These are phyloP conservation scores for Beauveria bassiana DNA, from an alignment of 2,329 filamentous ascomycete species.

Conservation along the genomic window DNA sequence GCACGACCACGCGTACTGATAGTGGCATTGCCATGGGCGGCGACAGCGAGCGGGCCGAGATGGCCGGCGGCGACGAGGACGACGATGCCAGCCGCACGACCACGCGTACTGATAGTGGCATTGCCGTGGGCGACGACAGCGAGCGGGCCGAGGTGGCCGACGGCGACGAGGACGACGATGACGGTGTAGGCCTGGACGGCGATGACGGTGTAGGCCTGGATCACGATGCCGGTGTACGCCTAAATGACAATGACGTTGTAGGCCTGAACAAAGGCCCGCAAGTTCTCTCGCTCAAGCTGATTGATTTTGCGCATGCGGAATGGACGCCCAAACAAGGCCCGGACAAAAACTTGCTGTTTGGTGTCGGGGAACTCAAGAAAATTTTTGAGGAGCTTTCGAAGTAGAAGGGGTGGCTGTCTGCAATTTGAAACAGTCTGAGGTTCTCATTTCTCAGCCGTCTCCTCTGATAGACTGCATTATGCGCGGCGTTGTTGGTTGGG, in stretches of 20 bases:
- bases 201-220: too few relatives aligned
- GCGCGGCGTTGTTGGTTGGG: neutral
- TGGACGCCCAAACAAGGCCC: constrained; percentile 77
- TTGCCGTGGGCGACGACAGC: constrained; percentile 38
- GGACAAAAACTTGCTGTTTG: constrained; percentile 74
- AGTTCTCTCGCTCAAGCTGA: constrained; percentile 75
- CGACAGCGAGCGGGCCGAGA: constrained; percentile 24
- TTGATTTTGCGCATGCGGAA: constrained; percentile 90
- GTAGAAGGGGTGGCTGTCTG: neutral
- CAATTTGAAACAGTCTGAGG: neutral
- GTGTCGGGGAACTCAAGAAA: constrained; percentile 61
- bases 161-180: constrained; percentile 17
- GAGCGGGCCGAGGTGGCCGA: constrained; percentile 17
- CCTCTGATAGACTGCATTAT: neutral
- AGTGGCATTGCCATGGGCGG: constrained; percentile 46
- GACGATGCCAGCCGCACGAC: constrained; percentile 24
- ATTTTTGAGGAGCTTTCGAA: constrained; percentile 62
- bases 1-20: constrained; percentile 41
- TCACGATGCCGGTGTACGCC: too few relatives aligned
- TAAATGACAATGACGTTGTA: constrained; percentile 37
- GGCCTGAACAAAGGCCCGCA: constrained; percentile 44
- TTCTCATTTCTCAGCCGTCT: neutral
- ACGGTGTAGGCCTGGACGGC: too few relatives aligned
- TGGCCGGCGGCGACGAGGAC: constrained; percentile 17
- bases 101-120: constrained; percentile 48